phyloP scores from a whole-genome alignment of 352 stramenopile genomes.

The Thalassiosira livingstoniorum region DNA sequence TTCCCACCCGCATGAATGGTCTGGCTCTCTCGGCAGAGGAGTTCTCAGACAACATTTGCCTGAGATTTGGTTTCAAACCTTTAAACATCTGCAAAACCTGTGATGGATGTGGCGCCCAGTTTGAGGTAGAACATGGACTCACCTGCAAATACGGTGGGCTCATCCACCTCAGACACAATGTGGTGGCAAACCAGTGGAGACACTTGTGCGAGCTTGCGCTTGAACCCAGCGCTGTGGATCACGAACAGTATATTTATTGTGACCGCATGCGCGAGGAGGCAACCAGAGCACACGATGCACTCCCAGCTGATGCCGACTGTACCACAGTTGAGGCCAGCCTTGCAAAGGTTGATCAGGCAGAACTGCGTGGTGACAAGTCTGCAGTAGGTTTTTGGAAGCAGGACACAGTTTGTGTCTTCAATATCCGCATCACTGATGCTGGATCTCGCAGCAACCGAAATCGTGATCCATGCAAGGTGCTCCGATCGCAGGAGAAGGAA shows the following conservation, averaged over 20 bases:
- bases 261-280: too few relatives aligned
- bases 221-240: background rate
- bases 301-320: too few relatives aligned
- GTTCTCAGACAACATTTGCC: constrained; percentile 41
- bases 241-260: constrained; percentile 42
- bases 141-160: constrained; percentile 52
- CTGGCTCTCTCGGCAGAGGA: constrained; percentile 43
- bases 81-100: constrained; percentile 27
- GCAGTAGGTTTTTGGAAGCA: too few relatives aligned
- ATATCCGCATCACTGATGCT: too few relatives aligned
- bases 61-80: constrained; percentile 37
- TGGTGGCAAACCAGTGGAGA: constrained; percentile 33
- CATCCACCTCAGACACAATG: constrained; percentile 49
- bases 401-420: too few relatives aligned
- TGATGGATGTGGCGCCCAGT: constrained; percentile 45
- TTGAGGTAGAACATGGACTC: constrained; percentile 56
- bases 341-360: too few relatives aligned
- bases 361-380: too few relatives aligned
- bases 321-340: too few relatives aligned
- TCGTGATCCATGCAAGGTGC: too few relatives aligned
- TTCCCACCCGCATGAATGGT: constrained; percentile 26
- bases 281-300: too few relatives aligned
- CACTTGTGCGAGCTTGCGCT: constrained; percentile 26
- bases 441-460: too few relatives aligned
- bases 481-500: too few relatives aligned